These are phyloP conservation scores for Tilletia caries DNA, from an alignment of 1,284 basidiomycete genomes.

Conservation along the genomic window DNA sequence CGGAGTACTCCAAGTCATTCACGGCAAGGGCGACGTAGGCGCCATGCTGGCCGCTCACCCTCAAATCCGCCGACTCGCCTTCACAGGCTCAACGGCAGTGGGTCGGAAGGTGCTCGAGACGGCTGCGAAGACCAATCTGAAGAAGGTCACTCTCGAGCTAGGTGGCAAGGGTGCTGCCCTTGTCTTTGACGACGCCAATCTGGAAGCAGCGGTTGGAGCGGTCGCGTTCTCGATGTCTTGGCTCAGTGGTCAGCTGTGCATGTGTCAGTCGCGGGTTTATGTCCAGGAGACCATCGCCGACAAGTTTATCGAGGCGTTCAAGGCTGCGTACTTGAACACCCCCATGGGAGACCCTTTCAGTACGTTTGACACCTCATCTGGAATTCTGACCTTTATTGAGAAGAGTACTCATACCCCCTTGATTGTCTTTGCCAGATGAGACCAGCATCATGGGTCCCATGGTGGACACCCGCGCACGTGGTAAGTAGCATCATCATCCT, in stretches of 20 bases:
- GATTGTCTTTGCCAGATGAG: too few species aligned
- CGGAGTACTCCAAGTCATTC: not conserved
- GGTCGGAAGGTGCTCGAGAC: slow-evolving; percentile 22
- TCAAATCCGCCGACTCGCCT: slow-evolving; percentile 30
- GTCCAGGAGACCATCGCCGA: slow-evolving; percentile 76
- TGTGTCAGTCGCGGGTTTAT: slow-evolving; percentile 63
- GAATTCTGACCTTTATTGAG: too few species aligned
- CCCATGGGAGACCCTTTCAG: not conserved
- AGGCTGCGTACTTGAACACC: not conserved
- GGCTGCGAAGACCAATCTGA: slow-evolving; percentile 21
- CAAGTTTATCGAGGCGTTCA: slow-evolving; percentile 64
- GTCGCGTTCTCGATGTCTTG: slow-evolving; percentile 61
- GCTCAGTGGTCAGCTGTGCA: not conserved
- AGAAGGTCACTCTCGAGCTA: slow-evolving; percentile 72
- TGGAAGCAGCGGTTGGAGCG: slow-evolving; percentile 77
- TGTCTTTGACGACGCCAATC: slow-evolving; percentile 87
- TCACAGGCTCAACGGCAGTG: slow-evolving; percentile 29
- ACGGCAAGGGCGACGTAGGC: slow-evolving; percentile 19
- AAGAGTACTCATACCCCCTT: not conserved
- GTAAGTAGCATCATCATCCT: not conserved
- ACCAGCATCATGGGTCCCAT: too few species aligned
- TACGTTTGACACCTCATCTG: too few species aligned
- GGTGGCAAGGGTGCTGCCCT: slow-evolving; percentile 93
- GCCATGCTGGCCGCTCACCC: not conserved
- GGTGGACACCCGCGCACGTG: not conserved